These are phyloP conservation scores for Pythium brassicae DNA, from an alignment of 352 stramenopile species.

Conservation along the genomic window DNA sequence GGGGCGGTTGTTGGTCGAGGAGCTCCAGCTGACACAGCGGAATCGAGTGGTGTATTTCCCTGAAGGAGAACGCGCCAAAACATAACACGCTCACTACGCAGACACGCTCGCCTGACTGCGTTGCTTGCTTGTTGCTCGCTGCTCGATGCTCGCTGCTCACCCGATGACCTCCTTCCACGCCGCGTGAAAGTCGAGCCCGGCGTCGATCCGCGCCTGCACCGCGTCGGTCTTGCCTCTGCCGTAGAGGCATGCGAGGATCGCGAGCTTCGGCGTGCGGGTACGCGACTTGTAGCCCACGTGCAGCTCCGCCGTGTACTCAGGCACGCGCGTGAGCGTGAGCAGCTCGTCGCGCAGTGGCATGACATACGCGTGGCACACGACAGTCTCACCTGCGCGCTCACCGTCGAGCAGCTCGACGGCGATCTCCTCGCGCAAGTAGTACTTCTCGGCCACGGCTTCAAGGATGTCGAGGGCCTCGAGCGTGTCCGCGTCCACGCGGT, in stretches of 20 bases:
- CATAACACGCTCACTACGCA: too few relatives aligned
- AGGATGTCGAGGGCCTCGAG: conserved; percentile 68
- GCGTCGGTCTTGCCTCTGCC: conserved; percentile 27
- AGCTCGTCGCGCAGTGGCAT: conserved; percentile 51
- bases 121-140: too few relatives aligned
- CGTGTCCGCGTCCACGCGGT: conserved; percentile 45
- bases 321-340: conserved; percentile 39
- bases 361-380: conserved; percentile 51
- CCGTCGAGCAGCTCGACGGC: conserved; percentile 47
- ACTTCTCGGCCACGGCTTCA: conserved; percentile 62
- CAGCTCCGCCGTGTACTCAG: conserved; percentile 45
- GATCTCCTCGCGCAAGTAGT: conserved; percentile 64
- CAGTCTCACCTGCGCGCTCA: conserved; percentile 27
- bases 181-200: conserved; percentile 34
- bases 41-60: too few relatives aligned
- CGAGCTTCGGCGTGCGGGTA: conserved; percentile 32
- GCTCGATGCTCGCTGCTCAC: too few relatives aligned
- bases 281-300: conserved; percentile 46
- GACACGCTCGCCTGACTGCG: too few relatives aligned
- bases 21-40: too few relatives aligned
- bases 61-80: too few relatives aligned
- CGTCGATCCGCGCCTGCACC: conserved; percentile 37
- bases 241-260: conserved; percentile 59
- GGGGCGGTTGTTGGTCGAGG: too few relatives aligned
- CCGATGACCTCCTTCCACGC: conserved; percentile 28